Percentiles rank a stretch among this genome's conserved stretches.
These are phyloP conservation scores for Protomyces inouyei DNA, from an alignment of 1,139 yeast species.

Conservation along the genomic window DNA sequence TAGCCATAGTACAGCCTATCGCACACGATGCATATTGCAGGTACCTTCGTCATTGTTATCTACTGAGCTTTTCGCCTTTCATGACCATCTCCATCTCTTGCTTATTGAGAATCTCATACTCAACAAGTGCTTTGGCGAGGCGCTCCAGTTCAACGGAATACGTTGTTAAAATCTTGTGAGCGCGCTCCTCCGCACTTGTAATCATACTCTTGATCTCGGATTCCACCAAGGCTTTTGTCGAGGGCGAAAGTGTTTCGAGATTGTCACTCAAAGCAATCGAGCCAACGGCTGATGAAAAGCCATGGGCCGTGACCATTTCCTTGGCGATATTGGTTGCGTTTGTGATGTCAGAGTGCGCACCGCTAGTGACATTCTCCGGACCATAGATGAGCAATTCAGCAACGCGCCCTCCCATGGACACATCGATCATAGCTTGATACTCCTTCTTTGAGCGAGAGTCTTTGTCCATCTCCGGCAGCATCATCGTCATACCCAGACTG, in stretches of 20 bases:
- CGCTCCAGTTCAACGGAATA: conserved; percentile 70
- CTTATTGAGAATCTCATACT: conserved; percentile 88
- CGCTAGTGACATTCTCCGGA: conserved; percentile 79
- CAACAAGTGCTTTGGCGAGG: conserved; percentile 86
- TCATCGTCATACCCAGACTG: conserved; percentile 94
- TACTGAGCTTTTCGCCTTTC: conserved; percentile 46
- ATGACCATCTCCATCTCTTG: conserved; percentile 87
- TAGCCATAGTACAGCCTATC: background rate
- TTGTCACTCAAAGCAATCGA: conserved; percentile 61
- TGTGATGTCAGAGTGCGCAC: conserved; percentile 53
- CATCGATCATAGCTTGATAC: conserved; percentile 87
- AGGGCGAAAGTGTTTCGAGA: conserved; percentile 46
- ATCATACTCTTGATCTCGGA: conserved; percentile 77
- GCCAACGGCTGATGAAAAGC: conserved; percentile 92
- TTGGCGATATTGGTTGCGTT: conserved; percentile 90
- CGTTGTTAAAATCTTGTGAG: conserved; percentile 61
- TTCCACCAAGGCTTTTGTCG: conserved; percentile 83
- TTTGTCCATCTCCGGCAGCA: conserved; percentile 97
- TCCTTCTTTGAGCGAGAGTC: conserved; percentile 86
- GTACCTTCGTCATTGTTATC: background rate
- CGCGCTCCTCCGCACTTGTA: conserved; percentile 70
- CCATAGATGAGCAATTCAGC: conserved; percentile 95
- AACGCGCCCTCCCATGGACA: conserved; percentile 97
- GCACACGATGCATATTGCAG: too few relatives aligned
- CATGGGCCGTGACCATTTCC: conserved; percentile 94